Conservation (phyloP, 257 asterid species). For the Leptodermis oblonga region DNA sequence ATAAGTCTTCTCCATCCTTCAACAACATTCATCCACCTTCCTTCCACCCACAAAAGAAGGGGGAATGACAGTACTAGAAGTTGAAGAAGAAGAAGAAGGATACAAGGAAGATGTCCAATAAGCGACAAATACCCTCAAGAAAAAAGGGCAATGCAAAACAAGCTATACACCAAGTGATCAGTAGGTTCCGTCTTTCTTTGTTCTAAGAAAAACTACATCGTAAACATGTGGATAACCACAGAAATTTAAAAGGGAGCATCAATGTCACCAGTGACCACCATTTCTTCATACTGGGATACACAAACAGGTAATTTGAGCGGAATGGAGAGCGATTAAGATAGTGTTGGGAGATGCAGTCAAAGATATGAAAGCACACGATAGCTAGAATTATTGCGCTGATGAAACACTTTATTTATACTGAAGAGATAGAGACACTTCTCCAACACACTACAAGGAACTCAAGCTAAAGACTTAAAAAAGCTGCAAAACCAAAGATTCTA, state of each 20-base stretch:
- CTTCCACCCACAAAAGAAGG: not conserved
- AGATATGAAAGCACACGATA: slow-evolving; percentile 1
- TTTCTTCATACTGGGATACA: not conserved
- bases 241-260: not conserved
- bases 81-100: not conserved
- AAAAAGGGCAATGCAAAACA: not conserved
- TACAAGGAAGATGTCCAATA: not conserved
- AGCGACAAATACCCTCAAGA: not conserved
- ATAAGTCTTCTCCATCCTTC: not conserved
- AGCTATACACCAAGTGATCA: not conserved
- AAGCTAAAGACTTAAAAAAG: not conserved
- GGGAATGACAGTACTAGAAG: not conserved
- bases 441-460: slow-evolving; percentile 4
- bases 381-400: slow-evolving; percentile 1
- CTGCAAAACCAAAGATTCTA: not conserved
- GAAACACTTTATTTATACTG: not conserved
- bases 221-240: not conserved
- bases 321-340: not conserved
- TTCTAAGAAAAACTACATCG: not conserved
- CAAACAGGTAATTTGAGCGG: not conserved
- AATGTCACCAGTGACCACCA: not conserved
- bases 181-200: not conserved
- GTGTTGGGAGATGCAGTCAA: not conserved
- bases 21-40: not conserved
- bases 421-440: slow-evolving; percentile 1